These are phyloP conservation scores for Agrocybe pediades DNA, from an alignment of 768 basidiomycete species.

Conservation along the genomic window DNA sequence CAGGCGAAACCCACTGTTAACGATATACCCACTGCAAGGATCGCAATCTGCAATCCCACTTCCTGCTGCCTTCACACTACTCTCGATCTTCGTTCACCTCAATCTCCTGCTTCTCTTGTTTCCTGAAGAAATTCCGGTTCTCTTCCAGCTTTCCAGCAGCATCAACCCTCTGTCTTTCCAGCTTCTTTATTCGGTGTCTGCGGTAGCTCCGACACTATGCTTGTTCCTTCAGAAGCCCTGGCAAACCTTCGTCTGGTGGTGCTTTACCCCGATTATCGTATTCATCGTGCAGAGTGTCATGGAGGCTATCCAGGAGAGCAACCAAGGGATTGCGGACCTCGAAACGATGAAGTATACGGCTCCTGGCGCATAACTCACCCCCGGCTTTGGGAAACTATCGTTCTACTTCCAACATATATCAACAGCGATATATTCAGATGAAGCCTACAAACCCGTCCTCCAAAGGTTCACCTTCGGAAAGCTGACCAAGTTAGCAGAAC, in stretches of 20 bases:
- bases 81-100: slow-evolving; percentile 52
- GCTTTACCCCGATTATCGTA: slow-evolving; percentile 41
- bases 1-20: slow-evolving; percentile 47
- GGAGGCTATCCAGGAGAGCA: slow-evolving; percentile 43
- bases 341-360: slow-evolving; percentile 57
- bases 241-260: slow-evolving; percentile 60
- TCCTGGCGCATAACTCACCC: slow-evolving; percentile 50
- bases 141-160: slow-evolving; percentile 26
- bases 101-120: slow-evolving; percentile 49
- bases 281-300: slow-evolving; percentile 47
- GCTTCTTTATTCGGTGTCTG: slow-evolving; percentile 34
- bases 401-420: too few relatives aligned
- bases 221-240: slow-evolving; percentile 49
- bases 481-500: too few relatives aligned
- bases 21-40: slow-evolving; percentile 37
- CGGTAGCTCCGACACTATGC: slow-evolving; percentile 50
- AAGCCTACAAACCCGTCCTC: too few relatives aligned
- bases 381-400: too few relatives aligned
- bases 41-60: slow-evolving; percentile 40
- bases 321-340: slow-evolving; percentile 48
- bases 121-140: slow-evolving; percentile 34
- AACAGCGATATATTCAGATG: too few relatives aligned
- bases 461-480: too few relatives aligned
- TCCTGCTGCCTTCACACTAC: slow-evolving; percentile 43
- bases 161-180: slow-evolving; percentile 33